These are phyloP conservation scores for Proteromonas lacertae DNA, from an alignment of 352 stramenopile genomes.

Conservation along the genomic window DNA sequence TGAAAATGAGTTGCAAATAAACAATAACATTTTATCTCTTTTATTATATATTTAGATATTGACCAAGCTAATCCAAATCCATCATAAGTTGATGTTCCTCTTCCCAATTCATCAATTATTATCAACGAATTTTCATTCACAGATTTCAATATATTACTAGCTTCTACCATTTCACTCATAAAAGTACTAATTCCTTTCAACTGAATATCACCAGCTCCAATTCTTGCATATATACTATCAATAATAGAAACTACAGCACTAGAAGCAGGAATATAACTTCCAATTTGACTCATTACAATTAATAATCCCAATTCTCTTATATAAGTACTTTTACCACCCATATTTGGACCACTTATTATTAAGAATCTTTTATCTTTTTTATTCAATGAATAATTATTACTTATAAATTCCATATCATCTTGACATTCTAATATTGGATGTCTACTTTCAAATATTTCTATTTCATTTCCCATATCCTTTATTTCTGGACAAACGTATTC, in stretches of 20 bases:
- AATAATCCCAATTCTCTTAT: constrained; percentile 79
- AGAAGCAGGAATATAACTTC: constrained; percentile 69
- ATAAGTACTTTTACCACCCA: constrained; percentile 89
- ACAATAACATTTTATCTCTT: constrained; percentile 29
- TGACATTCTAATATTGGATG: constrained; percentile 95
- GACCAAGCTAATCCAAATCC: constrained; percentile 55
- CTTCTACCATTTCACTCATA: constrained; percentile 99
- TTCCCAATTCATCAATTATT: constrained; percentile 95
- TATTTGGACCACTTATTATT: constrained; percentile 92
- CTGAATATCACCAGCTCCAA: constrained; percentile 80
- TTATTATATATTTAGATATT: constrained; percentile 79
- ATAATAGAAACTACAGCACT: constrained; percentile 59
- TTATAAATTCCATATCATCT: constrained; percentile 77
- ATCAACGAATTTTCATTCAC: constrained; percentile 66
- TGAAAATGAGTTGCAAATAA: constrained; percentile 99
- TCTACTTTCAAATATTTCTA: too few species aligned
- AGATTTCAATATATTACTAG: constrained; percentile 58
- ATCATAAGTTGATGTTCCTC: constrained; percentile 84
- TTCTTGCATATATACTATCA: constrained; percentile 69
- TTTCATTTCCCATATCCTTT: too few species aligned
- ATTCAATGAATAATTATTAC: constrained; percentile 72
- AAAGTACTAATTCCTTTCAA: constrained; percentile 91
- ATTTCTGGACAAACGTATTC: too few species aligned
- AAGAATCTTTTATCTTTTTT: constrained; percentile 11
- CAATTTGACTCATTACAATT: constrained; percentile 70